These are phyloP conservation scores for Wickerhamiella parazyma DNA, from an alignment of 805 yeast species.

Conservation along the genomic window DNA sequence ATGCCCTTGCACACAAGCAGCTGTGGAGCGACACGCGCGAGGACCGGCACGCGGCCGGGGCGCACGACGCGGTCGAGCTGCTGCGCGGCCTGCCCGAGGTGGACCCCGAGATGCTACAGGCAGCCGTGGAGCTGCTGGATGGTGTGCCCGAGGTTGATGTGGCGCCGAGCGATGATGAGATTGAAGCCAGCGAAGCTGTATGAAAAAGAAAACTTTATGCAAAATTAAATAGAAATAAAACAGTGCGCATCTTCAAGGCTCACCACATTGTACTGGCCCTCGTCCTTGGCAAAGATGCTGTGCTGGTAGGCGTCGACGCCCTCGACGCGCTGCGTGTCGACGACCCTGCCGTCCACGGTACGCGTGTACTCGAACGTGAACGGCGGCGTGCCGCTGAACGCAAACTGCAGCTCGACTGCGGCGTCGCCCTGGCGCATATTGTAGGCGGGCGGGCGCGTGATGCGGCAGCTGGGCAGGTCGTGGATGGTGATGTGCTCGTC, in stretches of 20 bases:
- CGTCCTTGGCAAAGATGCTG: slow-evolving; percentile 62
- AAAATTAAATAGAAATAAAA: slow-evolving; percentile 15
- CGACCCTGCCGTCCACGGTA: slow-evolving; percentile 35
- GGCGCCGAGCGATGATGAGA: slow-evolving; percentile 1
- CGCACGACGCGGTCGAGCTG: slow-evolving; percentile 29
- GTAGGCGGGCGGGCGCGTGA: slow-evolving; percentile 62
- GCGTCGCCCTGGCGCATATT: slow-evolving; percentile 86
- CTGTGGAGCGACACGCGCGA: slow-evolving; percentile 2
- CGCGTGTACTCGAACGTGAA: slow-evolving; percentile 76
- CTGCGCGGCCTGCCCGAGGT: slow-evolving; percentile 36
- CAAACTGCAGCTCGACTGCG: slow-evolving; percentile 71
- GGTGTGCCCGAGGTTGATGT: slow-evolving; percentile 38
- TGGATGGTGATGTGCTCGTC: slow-evolving; percentile 32
- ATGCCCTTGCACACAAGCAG: slow-evolving; percentile 51
- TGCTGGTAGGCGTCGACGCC: slow-evolving; percentile 59
- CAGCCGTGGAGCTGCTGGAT: slow-evolving; percentile 36
- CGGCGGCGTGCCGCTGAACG: slow-evolving; percentile 82
- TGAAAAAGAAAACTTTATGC: neutral
- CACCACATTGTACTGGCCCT: slow-evolving; percentile 89
- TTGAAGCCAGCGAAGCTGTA: neutral
- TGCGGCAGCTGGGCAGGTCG: slow-evolving; percentile 65
- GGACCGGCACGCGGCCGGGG: slow-evolving; percentile 29
- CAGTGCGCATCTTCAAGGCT: slow-evolving; percentile 82
- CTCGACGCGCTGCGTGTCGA: slow-evolving; percentile 41
- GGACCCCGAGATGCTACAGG: slow-evolving; percentile 45